Evolutionary conservation across 2,329 filamentous ascomycete genomes (phyloP).

Genomic region (Coniochaeta ligniaria): DNA sequence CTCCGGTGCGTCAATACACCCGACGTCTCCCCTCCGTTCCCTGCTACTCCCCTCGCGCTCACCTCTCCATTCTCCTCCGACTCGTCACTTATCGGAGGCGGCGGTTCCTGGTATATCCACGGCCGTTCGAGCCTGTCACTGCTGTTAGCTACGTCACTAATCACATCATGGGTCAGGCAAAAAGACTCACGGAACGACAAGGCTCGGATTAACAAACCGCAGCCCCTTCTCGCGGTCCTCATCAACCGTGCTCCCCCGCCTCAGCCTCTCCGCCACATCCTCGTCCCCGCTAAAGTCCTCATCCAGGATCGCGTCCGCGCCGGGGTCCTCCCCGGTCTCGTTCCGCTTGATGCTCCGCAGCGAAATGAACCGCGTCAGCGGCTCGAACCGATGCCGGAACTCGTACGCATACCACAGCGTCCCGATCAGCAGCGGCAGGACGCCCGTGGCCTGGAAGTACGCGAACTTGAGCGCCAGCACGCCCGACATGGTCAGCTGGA

Average conservation of each 20-base stretch:
- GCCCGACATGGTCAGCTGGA: conserved; percentile 86
- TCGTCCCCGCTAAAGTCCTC: conserved; percentile 27
- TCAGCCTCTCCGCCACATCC: conserved; percentile 31
- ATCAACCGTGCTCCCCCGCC: conserved; percentile 60
- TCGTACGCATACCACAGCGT: conserved; percentile 89
- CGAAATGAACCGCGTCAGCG: conserved; percentile 87
- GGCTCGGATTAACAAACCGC: conserved; percentile 69
- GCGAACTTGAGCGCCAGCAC: conserved; percentile 70
- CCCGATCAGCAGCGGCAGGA: conserved; percentile 68
- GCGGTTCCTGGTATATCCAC: conserved; percentile 59
- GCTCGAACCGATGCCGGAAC: conserved; percentile 74
- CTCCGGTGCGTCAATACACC: neutral
- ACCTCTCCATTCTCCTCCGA: conserved; percentile 7
- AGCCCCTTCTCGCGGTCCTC: conserved; percentile 64
- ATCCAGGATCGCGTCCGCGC: conserved; percentile 35
- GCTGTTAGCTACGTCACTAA: neutral
- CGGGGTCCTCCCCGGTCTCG: conserved; percentile 38
- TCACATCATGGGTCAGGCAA: conserved; percentile 7
- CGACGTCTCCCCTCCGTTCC: conserved; percentile 11
- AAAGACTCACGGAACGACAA: conserved; percentile 56
- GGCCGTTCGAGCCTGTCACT: conserved; percentile 53
- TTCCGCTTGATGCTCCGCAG: conserved; percentile 68
- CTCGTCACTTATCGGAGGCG: conserved; percentile 28
- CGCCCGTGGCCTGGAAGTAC: conserved; percentile 63
- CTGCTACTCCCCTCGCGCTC: neutral